Percentiles rank a stretch among this genome's conserved stretches.
phyloP scores from a whole-genome alignment of 2,329 filamentous ascomycete species.

The Macrophomina phaseolina region DNA sequence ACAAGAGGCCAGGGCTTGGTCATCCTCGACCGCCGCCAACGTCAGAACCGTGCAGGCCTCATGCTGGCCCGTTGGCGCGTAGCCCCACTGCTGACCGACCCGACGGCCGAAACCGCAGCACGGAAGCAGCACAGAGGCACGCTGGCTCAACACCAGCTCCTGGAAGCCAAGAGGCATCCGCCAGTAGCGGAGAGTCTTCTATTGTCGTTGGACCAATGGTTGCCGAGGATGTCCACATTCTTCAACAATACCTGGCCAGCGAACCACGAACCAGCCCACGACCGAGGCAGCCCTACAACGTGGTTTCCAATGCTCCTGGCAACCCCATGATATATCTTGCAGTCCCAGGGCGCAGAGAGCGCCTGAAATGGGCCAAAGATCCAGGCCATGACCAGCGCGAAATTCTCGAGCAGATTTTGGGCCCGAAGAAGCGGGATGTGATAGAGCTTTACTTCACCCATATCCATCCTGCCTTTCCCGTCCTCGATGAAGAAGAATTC shows the following conservation, averaged over 20 bases:
- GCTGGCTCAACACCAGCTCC: neutral
- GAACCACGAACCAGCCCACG: conserved; percentile 34
- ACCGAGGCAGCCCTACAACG: conserved; percentile 53
- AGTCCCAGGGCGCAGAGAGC: conserved; percentile 57
- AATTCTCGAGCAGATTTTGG: conserved; percentile 49
- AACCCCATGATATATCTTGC: conserved; percentile 51
- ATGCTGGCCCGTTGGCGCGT: conserved; percentile 39
- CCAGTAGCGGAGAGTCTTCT: conserved; percentile 42
- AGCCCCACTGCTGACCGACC: conserved; percentile 26
- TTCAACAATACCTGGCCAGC: conserved; percentile 47
- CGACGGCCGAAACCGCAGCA: neutral
- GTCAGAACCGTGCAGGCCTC: conserved; percentile 33
- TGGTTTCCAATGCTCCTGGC: conserved; percentile 53
- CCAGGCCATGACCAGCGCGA: conserved; percentile 48
- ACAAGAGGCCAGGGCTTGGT: conserved; percentile 39
- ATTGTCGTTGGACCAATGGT: conserved; percentile 49
- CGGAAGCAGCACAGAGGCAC: neutral
- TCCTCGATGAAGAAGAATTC: conserved; percentile 46
- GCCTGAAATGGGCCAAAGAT: conserved; percentile 42
- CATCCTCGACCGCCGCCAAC: conserved; percentile 33
- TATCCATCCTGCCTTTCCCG: conserved; percentile 46
- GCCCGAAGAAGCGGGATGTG: conserved; percentile 45
- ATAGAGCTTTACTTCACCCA: conserved; percentile 54
- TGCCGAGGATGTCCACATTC: conserved; percentile 49
- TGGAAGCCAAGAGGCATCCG: neutral